phyloP scores from a whole-genome alignment of 176 grass and related monocot species.

The Triticum dicoccoides region DNA sequence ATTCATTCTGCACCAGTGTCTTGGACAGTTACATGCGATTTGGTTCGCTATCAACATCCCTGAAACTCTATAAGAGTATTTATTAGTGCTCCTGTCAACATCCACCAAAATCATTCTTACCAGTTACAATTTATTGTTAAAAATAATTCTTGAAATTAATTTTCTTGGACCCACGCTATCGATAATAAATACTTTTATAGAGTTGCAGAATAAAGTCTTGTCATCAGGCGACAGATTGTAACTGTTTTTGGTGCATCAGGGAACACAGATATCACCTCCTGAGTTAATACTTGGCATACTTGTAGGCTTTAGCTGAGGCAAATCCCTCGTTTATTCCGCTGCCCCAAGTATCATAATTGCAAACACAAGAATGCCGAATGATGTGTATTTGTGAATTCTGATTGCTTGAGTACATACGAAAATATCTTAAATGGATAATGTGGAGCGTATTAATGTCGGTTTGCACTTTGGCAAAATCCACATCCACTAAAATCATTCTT shows the following conservation, averaged over 20 bases:
- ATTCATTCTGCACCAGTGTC: not conserved
- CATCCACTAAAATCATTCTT: not conserved
- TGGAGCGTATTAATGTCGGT: not conserved
- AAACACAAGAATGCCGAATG: not conserved
- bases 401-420: not conserved
- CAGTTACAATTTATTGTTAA: conserved; percentile 1
- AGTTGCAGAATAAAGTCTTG: not conserved
- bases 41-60: no score
- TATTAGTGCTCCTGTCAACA: not conserved
- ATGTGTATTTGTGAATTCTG: not conserved
- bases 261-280: not conserved
- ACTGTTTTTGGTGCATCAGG: not conserved
- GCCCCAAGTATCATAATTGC: not conserved
- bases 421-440: not conserved
- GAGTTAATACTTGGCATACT: not conserved
- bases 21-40: not conserved
- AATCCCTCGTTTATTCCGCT: not conserved
- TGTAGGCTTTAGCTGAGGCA: not conserved
- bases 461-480: not conserved
- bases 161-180: not conserved
- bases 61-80: not conserved
- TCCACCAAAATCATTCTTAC: not conserved
- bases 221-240: not conserved
- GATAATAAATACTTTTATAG: not conserved
- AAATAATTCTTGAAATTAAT: conserved; percentile 6